These are phyloP conservation scores for Stentor coeruleus DNA, from an alignment of 73 alveolate species.

Conservation along the genomic window DNA sequence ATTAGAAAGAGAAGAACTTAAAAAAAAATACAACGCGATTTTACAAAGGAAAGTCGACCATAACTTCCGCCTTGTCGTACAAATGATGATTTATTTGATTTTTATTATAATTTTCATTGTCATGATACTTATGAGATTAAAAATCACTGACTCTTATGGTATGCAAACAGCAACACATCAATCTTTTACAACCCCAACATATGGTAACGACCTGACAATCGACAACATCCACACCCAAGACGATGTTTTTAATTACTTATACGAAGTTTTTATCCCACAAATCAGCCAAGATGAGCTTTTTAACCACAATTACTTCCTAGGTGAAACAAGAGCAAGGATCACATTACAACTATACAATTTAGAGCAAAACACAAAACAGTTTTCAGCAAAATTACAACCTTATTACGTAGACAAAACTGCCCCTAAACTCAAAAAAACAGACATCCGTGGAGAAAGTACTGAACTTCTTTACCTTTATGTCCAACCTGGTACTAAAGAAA, in stretches of 20 bases:
- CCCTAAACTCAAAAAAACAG: not conserved
- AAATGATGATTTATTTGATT: not conserved
- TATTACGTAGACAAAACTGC: not conserved
- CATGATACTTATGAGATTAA: not conserved
- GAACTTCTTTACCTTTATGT: no score
- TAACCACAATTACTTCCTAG: not conserved
- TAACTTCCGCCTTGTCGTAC: constrained; percentile 12
- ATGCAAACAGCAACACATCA: not conserved
- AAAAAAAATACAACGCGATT: not conserved
- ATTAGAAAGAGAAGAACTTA: not conserved
- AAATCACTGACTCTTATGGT: not conserved
- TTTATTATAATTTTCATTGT: not conserved
- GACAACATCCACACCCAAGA: not conserved
- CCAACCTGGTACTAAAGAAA: not conserved
- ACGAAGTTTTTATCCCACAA: not conserved
- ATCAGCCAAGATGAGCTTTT: not conserved
- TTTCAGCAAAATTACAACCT: not conserved
- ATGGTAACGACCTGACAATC: not conserved
- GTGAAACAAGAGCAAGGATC: not conserved
- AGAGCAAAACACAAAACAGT: not conserved
- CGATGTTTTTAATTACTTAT: not conserved
- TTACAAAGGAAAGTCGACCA: constrained; percentile 24
- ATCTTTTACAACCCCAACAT: not conserved
- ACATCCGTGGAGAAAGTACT: no score
- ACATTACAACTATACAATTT: not conserved